Evolutionary conservation across 106 monocot genomes (phyloP).

Genomic region (Xerophyta viscosa): DNA sequence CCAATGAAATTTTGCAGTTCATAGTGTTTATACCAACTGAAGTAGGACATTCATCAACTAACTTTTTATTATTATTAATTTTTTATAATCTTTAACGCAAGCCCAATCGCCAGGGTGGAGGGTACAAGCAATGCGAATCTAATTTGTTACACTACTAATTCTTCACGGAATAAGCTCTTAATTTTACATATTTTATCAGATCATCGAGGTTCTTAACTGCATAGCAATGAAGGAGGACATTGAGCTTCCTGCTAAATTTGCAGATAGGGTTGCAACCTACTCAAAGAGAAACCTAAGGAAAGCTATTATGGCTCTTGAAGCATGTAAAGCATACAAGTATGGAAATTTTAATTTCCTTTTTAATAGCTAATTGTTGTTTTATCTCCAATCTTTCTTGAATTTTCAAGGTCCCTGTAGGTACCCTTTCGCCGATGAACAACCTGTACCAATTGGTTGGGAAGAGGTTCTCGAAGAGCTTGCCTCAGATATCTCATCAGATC

Average conservation of each 20-base stretch:
- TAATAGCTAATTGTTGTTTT: neutral
- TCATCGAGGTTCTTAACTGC: conserved; percentile 20
- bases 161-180: too few relatives aligned
- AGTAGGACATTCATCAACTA: too few relatives aligned
- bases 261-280: conserved; percentile 23
- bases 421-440: conserved; percentile 41
- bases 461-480: conserved; percentile 31
- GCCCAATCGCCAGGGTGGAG: too few relatives aligned
- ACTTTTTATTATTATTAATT: too few relatives aligned
- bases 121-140: too few relatives aligned
- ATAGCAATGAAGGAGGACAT: conserved; percentile 34
- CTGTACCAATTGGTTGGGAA: conserved; percentile 41
- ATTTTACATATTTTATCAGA: too few relatives aligned
- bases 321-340: conserved; percentile 45
- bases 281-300: conserved; percentile 31
- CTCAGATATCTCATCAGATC: conserved; percentile 32
- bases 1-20: too few relatives aligned
- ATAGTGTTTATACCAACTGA: too few relatives aligned
- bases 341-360: neutral
- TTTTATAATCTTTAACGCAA: too few relatives aligned
- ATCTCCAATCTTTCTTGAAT: neutral
- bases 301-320: conserved; percentile 45
- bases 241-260: conserved; percentile 29
- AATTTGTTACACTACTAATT: too few relatives aligned
- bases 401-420: conserved; percentile 15